Evolutionary conservation across 805 yeast genomes (phyloP).

Genomic region (Lipomyces oligophaga): DNA sequence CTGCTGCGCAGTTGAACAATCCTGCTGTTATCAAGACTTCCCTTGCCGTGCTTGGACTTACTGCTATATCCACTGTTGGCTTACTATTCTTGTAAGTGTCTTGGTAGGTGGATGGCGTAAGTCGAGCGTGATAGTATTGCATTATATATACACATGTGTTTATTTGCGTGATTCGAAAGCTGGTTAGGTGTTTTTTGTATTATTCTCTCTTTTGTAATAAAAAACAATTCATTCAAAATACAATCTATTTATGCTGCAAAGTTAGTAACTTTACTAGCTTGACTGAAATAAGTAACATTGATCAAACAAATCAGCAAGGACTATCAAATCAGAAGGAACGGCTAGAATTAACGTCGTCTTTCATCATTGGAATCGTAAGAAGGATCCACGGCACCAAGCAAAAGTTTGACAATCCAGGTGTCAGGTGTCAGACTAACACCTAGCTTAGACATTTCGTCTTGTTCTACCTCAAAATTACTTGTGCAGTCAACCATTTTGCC

Average conservation of each 20-base stretch:
- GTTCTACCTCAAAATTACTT: constrained; percentile 35
- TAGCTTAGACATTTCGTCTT: constrained; percentile 35
- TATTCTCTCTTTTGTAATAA: background rate
- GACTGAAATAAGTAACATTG: no score
- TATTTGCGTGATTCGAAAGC: background rate
- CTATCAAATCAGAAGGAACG: no score
- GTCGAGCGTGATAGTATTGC: no score
- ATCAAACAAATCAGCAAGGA: no score
- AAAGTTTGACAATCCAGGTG: constrained; percentile 34
- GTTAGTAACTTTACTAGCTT: no score
- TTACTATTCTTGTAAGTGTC: constrained; percentile 37
- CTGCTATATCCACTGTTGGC: constrained; percentile 52
- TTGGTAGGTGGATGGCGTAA: background rate
- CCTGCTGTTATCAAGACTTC: constrained; percentile 93
- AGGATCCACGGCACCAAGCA: constrained; percentile 32
- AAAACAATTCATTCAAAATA: background rate
- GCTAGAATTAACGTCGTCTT: constrained; percentile 1
- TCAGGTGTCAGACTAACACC: constrained; percentile 35
- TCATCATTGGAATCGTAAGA: constrained; percentile 36
- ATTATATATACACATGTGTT: background rate
- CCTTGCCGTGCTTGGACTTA: constrained; percentile 68
- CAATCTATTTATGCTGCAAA: no score
- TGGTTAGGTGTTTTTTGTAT: background rate
- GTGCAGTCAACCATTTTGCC: constrained; percentile 35
- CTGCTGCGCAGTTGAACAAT: constrained; percentile 66